Base-by-base conservation (phyloP, 164 flowering plant genomes). In the Annona cherimola region DNA sequence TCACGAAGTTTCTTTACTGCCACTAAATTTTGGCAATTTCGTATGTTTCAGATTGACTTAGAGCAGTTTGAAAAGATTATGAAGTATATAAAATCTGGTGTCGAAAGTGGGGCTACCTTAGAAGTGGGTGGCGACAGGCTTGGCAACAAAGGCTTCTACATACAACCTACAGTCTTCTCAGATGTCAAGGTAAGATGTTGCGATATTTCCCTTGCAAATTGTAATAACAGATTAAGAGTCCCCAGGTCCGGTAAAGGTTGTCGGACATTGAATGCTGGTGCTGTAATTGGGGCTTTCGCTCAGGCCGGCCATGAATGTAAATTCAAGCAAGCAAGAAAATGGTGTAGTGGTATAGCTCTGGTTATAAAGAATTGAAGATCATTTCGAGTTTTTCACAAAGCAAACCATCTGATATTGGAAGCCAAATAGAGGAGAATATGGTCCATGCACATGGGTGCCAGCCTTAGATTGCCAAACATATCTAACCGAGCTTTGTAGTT, bases 121-220 rank as follows among this genome's bases (percentile, higher is more conserved):
- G 94, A 90, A 80, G 73, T 87, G 57, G 99, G 99, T 55, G 99
- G 99, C 42, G 89, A 81, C 19, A 76, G 86, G 76, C 9, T 87
- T 18, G 99, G 98, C 63, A 71, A 75, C 43, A 95, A 80, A 76
- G 99, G 99, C 66, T 91, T 69, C 86, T 95, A 76, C 61, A 76
- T 95, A 57, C 88, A 92, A 82, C 98, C 99, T 3, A 95, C 99
- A 9, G 96, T 95, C 68, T 95, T 94, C 89, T 88, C 99, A n/a
- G 84, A 91, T 81, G 98, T 92, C 70, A 68, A 84, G 96, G 98
- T 72, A 72, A 39, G n/a, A 63, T 41, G 41, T 9, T 26, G 35
- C 35, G 35, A 26, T 26, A 26, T 26, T 26, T 26, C 35, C 35
- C 35, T 26, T 26, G 35, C 35, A 26, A 26, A 26, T 26, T 26